Base-by-base conservation (phyloP, 257 asterid genomes). In the Apocynum venetum region DNA sequence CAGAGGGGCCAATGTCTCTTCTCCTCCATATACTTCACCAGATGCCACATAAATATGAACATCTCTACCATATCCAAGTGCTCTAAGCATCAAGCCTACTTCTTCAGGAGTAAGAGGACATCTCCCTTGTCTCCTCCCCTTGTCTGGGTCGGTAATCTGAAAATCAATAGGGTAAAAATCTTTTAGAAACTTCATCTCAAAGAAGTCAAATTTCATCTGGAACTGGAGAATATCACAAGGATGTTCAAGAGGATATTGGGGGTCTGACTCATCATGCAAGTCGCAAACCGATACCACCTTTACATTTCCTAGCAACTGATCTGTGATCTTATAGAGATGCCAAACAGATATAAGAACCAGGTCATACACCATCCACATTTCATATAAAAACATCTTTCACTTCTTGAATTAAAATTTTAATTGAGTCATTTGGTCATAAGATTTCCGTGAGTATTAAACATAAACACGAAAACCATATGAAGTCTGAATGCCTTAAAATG, bases 41-140 rank as follows among this genome's bases (percentile, higher is more conserved):
- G 99, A 96, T 31, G 99, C 99, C 75, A 93, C 99, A 46, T 93
- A 96, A 46, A 96, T 87, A 84, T 93, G 96, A 61, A 93, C 92
- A 76, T 91, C 86, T 59, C 83, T 87, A 76, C 89, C 92, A 59
- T 90, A 96, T 56, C 99, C 99, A 85, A 96, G 98, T 68, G 97
- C 97, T 83, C 96, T 87, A 76, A 96, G 85, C 90, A 96, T 85
- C 84, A 91, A 90, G 70, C 99, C 99, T 48, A 91, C 97, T 91
- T 96, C 99, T 87, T 91, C 93, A 52, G 99, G 99, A 65, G 97
- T 91, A 66, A 96, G 93, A 73, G 99, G 98, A 84, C 99, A 96
- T 77, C 92, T 88, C 83, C 99, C 99, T 85, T 91, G 98, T 88
- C 98, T 86, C 81, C 99, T 90, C 72, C 85, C 97, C 82, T 86